Base-by-base conservation (phyloP, 2,329 filamentous ascomycete species). In the Colletotrichum zoysiae region DNA sequence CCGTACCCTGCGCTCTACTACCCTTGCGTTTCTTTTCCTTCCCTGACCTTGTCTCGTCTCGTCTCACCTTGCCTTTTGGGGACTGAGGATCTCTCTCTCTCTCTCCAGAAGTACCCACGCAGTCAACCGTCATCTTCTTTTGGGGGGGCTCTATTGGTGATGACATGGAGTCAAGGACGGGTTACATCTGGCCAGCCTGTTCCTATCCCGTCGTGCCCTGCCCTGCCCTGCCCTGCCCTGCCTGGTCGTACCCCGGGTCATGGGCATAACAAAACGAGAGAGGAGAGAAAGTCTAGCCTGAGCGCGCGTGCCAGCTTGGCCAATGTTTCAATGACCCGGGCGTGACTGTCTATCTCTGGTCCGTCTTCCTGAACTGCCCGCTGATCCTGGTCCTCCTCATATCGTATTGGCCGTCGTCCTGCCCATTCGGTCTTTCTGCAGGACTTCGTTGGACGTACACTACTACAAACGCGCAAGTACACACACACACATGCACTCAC, bases 141-240 rank as follows among this genome's bases (percentile, higher is more conserved):
- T 40, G 18, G 44, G 20, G 20, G 6, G 62, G 30, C 63, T 48
- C 42, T 56, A 8, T 46, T 46, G 44, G 35, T 6, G 9, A 69
- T 59, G 46, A 18, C n/a, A 53, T 51, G 57, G 46, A 35, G 50
- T 42, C n/a, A 61, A 70, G 40, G 33, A n/a, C 68, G 63, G 68
- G 68, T 67, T 61, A 62, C 68, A 57, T 70, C 64, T 64, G 68
- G 68, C 59, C n/a, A 26, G 57, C 64, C 48, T 60, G 57, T 66
- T 65, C 63, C 57, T 50, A 61, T 70, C 63, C 40, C 46, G 63
- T 67, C 53, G 20, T 50, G 42, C n/a, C 26, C 61, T 30, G 30
- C 30, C 30, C 30, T 30, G 4, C 26, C 26, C 26, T 53, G 48
- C 65, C 30, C 30, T 57, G 59, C 59, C 9, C 23, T 57, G 59